These are phyloP conservation scores for Pleurotus salmoneostramineus DNA, from an alignment of 768 basidiomycete species.

Conservation along the genomic window DNA sequence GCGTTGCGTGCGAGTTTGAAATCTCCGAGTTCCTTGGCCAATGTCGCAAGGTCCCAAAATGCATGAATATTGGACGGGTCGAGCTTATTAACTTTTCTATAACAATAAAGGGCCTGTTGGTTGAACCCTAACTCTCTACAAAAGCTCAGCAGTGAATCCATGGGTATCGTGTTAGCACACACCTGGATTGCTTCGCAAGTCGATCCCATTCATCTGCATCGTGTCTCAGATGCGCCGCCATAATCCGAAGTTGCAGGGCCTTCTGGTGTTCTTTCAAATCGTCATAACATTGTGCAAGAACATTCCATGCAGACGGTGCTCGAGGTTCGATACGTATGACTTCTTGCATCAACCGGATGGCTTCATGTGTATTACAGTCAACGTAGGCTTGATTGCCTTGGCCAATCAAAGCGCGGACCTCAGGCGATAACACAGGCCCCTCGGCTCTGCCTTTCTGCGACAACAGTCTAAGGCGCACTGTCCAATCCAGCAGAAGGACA, in stretches of 20 bases:
- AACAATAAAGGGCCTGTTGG: slow-evolving; percentile 91
- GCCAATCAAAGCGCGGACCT: slow-evolving; percentile 73
- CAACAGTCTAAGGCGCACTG: slow-evolving; percentile 9
- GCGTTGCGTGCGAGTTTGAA: slow-evolving; percentile 59
- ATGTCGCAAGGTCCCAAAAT: slow-evolving; percentile 83
- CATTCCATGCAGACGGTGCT: slow-evolving; percentile 80
- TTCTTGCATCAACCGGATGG: slow-evolving; percentile 82
- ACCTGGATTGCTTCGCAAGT: slow-evolving; percentile 75
- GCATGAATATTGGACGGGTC: slow-evolving; percentile 83
- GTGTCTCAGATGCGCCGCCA: slow-evolving; percentile 84
- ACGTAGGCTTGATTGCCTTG: slow-evolving; percentile 88
- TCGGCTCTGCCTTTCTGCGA: slow-evolving; percentile 36
- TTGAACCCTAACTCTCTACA: slow-evolving; percentile 63
- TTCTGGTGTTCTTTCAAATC: slow-evolving; percentile 67
- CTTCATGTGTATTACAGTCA: slow-evolving; percentile 58
- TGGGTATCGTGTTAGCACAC: background rate
- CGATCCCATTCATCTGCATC: slow-evolving; percentile 88
- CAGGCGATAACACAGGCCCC: slow-evolving; percentile 61
- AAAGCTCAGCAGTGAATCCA: background rate
- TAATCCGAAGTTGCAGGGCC: slow-evolving; percentile 78
- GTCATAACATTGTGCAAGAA: slow-evolving; percentile 80
- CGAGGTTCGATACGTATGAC: slow-evolving; percentile 93
- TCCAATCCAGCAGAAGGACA: background rate
- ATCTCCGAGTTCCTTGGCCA: slow-evolving; percentile 75
- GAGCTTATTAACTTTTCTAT: slow-evolving; percentile 73